These are phyloP conservation scores for Colletotrichum orchidophilum DNA, from an alignment of 2,329 filamentous ascomycete species.

Conservation along the genomic window DNA sequence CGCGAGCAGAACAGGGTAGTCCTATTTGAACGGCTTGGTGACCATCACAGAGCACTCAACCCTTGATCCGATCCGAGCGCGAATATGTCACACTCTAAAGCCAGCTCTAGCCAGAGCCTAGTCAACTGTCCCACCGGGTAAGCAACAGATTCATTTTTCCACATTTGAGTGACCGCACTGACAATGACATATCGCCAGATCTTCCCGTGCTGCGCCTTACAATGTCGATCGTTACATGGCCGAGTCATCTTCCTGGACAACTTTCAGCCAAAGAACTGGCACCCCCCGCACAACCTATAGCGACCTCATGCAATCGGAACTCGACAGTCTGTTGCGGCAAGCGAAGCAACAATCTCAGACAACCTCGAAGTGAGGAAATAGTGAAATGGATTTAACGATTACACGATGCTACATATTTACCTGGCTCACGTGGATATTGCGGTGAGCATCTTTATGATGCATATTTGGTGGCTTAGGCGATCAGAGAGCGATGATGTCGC, in stretches of 20 bases:
- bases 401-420: background rate
- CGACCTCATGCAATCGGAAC: constrained; percentile 11
- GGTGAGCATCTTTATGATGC: background rate
- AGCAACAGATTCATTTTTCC: background rate
- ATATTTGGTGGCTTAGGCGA: background rate
- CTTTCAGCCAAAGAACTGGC: background rate
- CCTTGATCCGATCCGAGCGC: background rate
- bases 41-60: too few species aligned
- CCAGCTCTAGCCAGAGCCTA: background rate
- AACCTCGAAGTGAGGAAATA: background rate
- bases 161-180: background rate
- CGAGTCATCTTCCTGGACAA: constrained; percentile 21
- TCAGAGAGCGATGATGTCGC: background rate
- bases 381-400: background rate
- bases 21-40: too few species aligned
- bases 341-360: background rate
- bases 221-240: constrained; percentile 24
- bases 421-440: background rate
- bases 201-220: constrained; percentile 5
- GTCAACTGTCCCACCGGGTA: background rate
- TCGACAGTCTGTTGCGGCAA: constrained; percentile 3
- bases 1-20: background rate
- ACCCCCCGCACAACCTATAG: background rate
- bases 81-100: constrained; percentile 12
- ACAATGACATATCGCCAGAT: constrained; percentile 5